Base-by-base conservation (phyloP, 2,329 filamentous ascomycete genomes). In the Rhytidhysteron rufulum region DNA sequence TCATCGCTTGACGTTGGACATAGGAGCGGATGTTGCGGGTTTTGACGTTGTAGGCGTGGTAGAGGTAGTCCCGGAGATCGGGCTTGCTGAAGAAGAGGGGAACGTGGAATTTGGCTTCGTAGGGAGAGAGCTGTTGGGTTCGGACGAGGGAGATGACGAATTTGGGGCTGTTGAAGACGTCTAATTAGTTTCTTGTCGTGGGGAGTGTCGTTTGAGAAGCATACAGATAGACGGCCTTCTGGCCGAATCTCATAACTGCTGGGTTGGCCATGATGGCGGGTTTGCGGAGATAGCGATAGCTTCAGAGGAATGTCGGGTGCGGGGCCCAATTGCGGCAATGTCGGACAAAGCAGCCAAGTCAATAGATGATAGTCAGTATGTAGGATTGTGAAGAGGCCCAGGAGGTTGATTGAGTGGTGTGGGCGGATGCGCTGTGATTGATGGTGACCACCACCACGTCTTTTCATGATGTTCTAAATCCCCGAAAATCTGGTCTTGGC, bases 11-110 rank as follows among this genome's bases (percentile, higher is more conserved):
- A 67, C 84, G 80, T 55, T 86, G 82, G 59, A 97, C 79, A 60
- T 80, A 91, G 39, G 86, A 89, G 46, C 91, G 86, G 47, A 97
- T 82, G 50, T 75, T 62, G 51, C 54, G 75, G 38, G 80, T 71
- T 49, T 83, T 77, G 46, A 97, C 83, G 45, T 78, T 76, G 75
- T 98, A 98, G 31, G 79, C 79, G 66, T 95, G 83, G 72, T 80
- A 86, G 47, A 98, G 83, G 73, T 97, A 98, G 72, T 96, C 90
- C 66, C 89, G 87, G 31, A 98, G 72, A 66, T 98, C 93, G 67
- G 97, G 84, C 72, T 98, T 98, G 75, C 88, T 95, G 75, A 96
- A 89, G 55, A 80, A 82, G 54, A 97, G 78, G 9, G 93, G 93
- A 22, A 96, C 91, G 58, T 84, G 77, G 79, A 98, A 98, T 56